These are phyloP conservation scores for Ostreobium quekettii DNA, from an alignment of 139 green algal species.

Conservation along the genomic window DNA sequence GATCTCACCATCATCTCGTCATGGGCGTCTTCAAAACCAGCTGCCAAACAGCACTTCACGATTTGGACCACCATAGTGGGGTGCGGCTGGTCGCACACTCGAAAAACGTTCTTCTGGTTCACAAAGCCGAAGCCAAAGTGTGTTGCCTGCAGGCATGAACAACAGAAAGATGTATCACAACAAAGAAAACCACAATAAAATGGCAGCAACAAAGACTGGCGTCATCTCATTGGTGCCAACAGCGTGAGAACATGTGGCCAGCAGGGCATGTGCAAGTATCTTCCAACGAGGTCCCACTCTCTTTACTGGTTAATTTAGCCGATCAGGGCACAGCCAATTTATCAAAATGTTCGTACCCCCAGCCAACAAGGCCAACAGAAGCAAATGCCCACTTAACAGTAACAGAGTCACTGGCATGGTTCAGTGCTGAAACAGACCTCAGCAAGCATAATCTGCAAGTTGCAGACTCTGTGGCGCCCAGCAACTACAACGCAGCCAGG, in stretches of 20 bases:
- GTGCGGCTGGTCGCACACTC: conserved; percentile 97
- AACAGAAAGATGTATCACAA: too few relatives aligned
- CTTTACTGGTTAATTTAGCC: too few relatives aligned
- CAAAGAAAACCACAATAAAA: not conserved
- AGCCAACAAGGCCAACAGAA: too few relatives aligned
- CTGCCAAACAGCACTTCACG: conserved; percentile 56
- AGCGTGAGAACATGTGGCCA: not conserved
- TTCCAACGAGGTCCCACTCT: too few relatives aligned
- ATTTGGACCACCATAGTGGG: conserved; percentile 72
- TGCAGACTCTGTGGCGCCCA: not conserved
- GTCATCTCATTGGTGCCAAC: not conserved
- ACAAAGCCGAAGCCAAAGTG: conserved; percentile 86
- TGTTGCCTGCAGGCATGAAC: conserved; percentile 63
- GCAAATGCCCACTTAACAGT: too few relatives aligned
- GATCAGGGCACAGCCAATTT: too few relatives aligned
- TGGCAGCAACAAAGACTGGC: not conserved
- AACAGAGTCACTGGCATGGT: too few relatives aligned
- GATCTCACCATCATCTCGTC: conserved; percentile 63
- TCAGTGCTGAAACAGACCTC: too few relatives aligned
- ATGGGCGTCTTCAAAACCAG: conserved; percentile 74
- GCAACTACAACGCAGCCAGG: too few relatives aligned
- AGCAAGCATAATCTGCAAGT: too few relatives aligned
- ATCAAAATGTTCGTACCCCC: too few relatives aligned
- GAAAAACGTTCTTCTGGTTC: conserved; percentile 85
- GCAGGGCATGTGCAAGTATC: not conserved